Base-by-base conservation (phyloP, 495 filamentous ascomycete species). In the Penicillium egyptiacum region DNA sequence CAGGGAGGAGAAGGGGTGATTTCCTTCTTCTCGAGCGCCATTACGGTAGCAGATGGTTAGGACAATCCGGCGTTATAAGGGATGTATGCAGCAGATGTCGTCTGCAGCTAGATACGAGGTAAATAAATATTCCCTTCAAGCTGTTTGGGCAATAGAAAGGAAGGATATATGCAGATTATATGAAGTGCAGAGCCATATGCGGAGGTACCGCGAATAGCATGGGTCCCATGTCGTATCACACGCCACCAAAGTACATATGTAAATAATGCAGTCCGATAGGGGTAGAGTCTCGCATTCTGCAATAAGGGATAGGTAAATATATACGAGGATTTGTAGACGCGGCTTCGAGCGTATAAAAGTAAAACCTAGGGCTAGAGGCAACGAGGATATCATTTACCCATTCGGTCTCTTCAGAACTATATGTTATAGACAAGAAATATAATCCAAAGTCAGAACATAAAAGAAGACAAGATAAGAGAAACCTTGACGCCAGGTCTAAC, bases 401-500 rank as follows among this genome's bases (percentile, higher is more conserved):
- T 51, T 51, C 9, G 48, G 33, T 20, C 17, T 14, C 9, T 37
- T 16, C 20, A 7, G n/a, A n/a, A n/a, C n/a, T n/a, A n/a, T n/a
- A n/a, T n/a, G n/a, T n/a, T 11, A 50, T 17, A 25, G 7, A 33
- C 12, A 22, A 20, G 26, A 19, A 17, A 10, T 2, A 12, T 12
- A 31, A 14, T 43, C 16, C 3, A 14, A 39, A n/a, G n/a, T 7
- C 5, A n/a, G 33, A 16, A 35, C 14, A 5, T 2, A 35, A 35
- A 14, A 35, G 33, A n/a, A 39, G 23, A 16, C 22, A 46, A 46
- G 22, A 46, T 16, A 47, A 55, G 43, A 40, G 46, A 55, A 55
- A 55, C 14, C 19, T 41, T 31, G 25, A 37, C 42, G 42, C 52
- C 52, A 30, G 31, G 53, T 2, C 31, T 47, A 50, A 56, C 55